Evolutionary conservation across 2,329 filamentous ascomycete genomes (phyloP).

Genomic region (Monilinia aucupariae): DNA sequence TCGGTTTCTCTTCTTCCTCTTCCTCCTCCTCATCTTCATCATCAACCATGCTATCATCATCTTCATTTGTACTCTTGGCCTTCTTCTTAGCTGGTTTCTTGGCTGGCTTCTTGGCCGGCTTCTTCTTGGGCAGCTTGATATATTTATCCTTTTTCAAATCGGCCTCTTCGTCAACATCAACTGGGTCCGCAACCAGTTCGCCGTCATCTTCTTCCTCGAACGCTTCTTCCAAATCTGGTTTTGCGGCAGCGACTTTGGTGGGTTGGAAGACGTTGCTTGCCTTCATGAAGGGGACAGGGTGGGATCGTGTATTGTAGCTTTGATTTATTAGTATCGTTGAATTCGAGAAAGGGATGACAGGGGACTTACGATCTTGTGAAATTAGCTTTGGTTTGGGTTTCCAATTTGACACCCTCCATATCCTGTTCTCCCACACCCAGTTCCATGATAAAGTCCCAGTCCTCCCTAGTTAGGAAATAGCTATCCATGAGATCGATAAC

Average conservation of each 20-base stretch:
- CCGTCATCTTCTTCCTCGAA: slow-evolving; percentile 85
- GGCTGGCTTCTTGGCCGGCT: slow-evolving; percentile 44
- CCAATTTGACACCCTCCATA: slow-evolving; percentile 69
- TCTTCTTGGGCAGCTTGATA: slow-evolving; percentile 84
- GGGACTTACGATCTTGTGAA: slow-evolving; percentile 78
- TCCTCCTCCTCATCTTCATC: slow-evolving; percentile 23
- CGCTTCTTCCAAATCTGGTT: slow-evolving; percentile 91
- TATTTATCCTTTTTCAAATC: slow-evolving; percentile 94
- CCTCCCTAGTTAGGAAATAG: slow-evolving; percentile 90
- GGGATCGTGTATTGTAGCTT: slow-evolving; percentile 79
- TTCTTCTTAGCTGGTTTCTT: slow-evolving; percentile 29
- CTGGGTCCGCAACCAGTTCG: slow-evolving; percentile 52
- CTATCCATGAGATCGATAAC: slow-evolving; percentile 96
- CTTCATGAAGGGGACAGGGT: slow-evolving; percentile 95
- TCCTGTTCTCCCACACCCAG: slow-evolving; percentile 82
- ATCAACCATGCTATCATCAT: slow-evolving; percentile 26
- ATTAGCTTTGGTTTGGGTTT: slow-evolving; percentile 76
- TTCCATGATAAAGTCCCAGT: slow-evolving; percentile 89
- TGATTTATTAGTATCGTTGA: not conserved
- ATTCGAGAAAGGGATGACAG: not conserved
- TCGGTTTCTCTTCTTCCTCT: slow-evolving; percentile 24
- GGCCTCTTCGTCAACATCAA: slow-evolving; percentile 63
- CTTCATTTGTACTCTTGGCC: slow-evolving; percentile 23
- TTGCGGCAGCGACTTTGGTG: slow-evolving; percentile 65
- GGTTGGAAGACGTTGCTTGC: slow-evolving; percentile 69